phyloP scores from a whole-genome alignment of 352 stramenopile species.

The Phytophthora sp. region DNA sequence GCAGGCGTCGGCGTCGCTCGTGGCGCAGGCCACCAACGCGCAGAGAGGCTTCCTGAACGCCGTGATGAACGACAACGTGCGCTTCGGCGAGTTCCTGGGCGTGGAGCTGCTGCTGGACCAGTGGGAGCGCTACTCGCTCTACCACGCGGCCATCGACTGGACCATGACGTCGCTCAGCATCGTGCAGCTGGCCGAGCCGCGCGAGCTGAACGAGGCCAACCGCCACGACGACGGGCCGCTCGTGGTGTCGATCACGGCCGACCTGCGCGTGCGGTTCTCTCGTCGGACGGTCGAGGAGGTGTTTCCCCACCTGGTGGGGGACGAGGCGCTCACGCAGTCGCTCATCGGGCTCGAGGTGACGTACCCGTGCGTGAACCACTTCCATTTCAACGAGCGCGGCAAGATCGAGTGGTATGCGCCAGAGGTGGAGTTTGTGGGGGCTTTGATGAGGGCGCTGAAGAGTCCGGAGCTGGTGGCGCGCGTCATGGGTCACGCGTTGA shows the following conservation, averaged over 20 bases:
- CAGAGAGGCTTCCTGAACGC: constrained; percentile 46
- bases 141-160: constrained; percentile 40
- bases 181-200: constrained; percentile 6
- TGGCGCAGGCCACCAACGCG: constrained; percentile 15
- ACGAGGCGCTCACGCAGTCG: constrained; percentile 32
- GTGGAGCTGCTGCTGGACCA: constrained; percentile 44
- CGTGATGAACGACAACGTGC: constrained; percentile 38
- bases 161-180: constrained; percentile 44
- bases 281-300: constrained; percentile 48
- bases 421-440: constrained; percentile 41
- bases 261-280: constrained; percentile 44
- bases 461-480: constrained; percentile 25
- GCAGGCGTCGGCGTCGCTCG: constrained; percentile 2
- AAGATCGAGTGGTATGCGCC: constrained; percentile 48
- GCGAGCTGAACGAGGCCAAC: constrained; percentile 20
- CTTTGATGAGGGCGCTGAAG: constrained; percentile 29
- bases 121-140: constrained; percentile 56
- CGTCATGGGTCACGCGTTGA: constrained; percentile 37
- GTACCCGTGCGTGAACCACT: constrained; percentile 43
- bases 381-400: constrained; percentile 45
- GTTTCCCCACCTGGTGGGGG: constrained; percentile 43
- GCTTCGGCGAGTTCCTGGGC: constrained; percentile 46
- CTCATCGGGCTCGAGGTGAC: constrained; percentile 45
- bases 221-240: constrained; percentile 25
- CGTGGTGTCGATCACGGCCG: constrained; percentile 26